These are phyloP conservation scores for Colletotrichum neosansevieriae DNA, from an alignment of 2,329 filamentous ascomycete genomes.

Conservation along the genomic window DNA sequence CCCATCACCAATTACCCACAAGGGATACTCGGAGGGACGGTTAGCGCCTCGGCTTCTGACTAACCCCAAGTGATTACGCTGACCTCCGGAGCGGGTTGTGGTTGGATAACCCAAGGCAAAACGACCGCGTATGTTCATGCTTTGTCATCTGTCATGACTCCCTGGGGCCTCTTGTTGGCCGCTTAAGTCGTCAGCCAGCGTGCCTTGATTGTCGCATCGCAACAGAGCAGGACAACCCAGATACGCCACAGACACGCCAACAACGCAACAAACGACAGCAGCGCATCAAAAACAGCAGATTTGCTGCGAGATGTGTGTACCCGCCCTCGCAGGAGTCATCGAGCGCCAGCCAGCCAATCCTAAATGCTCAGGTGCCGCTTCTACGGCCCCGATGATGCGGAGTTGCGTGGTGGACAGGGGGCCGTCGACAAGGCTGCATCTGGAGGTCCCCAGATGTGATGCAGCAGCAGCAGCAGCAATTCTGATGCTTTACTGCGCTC, in stretches of 20 bases:
- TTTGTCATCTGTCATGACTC: conserved; percentile 18
- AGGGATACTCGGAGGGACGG: conserved; percentile 4
- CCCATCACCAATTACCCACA: conserved; percentile 13
- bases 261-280: background rate
- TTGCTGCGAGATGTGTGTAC: conserved; percentile 40
- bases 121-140: conserved; percentile 3
- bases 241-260: conserved; percentile 9
- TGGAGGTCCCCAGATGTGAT: conserved; percentile 30
- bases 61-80: conserved; percentile 2
- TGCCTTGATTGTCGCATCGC: conserved; percentile 33
- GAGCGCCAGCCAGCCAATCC: conserved; percentile 36
- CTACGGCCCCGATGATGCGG: conserved; percentile 37
- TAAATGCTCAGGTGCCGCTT: conserved; percentile 35
- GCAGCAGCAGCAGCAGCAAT: conserved; percentile 31
- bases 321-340: conserved; percentile 37
- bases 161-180: conserved; percentile 10
- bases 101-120: conserved; percentile 13
- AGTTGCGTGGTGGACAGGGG: conserved; percentile 38
- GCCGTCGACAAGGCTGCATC: conserved; percentile 38
- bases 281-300: conserved; percentile 38
- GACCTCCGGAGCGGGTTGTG: conserved; percentile 8
- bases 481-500: conserved; percentile 12
- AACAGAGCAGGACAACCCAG: conserved; percentile 22
- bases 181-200: conserved; percentile 20
- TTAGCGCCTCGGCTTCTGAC: conserved; percentile 29